These are phyloP conservation scores for Gymnopilus dilepis DNA, from an alignment of 768 basidiomycete genomes.

Conservation along the genomic window DNA sequence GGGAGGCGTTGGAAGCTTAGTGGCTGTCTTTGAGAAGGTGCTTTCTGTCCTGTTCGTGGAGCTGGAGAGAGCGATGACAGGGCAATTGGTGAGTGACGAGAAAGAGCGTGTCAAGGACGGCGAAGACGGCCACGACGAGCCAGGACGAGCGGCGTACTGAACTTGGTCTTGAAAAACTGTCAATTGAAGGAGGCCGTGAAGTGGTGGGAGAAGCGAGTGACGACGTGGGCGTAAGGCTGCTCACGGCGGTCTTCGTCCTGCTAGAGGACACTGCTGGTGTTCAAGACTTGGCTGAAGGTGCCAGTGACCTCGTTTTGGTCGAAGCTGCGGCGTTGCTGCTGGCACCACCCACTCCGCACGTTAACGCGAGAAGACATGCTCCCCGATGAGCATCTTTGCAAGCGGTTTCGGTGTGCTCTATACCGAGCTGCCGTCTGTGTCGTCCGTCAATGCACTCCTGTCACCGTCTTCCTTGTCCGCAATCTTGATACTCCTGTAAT, in stretches of 20 bases:
- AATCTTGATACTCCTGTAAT: constrained; percentile 7
- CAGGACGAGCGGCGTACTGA: constrained; percentile 24
- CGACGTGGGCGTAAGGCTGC: not conserved
- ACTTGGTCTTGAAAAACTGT: constrained; percentile 26
- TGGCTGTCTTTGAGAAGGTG: constrained; percentile 39
- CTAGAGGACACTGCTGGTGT: constrained; percentile 24
- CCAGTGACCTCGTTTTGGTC: constrained; percentile 30
- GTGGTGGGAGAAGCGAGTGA: not conserved
- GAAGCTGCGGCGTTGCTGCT: constrained; percentile 3
- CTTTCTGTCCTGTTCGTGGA: constrained; percentile 33
- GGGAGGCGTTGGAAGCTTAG: constrained; percentile 29
- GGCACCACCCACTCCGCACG: not conserved
- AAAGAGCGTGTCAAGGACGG: constrained; percentile 24
- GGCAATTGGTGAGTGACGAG: constrained; percentile 3
- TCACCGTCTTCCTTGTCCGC: constrained; percentile 8
- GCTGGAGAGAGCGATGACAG: constrained; percentile 21
- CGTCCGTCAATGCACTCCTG: constrained; percentile 9
- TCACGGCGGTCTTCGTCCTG: constrained; percentile 41
- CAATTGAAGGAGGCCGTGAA: not conserved
- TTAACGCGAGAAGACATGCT: constrained; percentile 26
- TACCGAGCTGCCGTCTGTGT: not conserved
- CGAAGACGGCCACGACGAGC: constrained; percentile 28
- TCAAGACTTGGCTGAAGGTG: constrained; percentile 38
- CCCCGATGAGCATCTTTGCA: constrained; percentile 34
- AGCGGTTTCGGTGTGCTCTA: constrained; percentile 11